These are phyloP conservation scores for Vitis cinerea DNA, from an alignment of 164 flowering plant genomes.

Conservation along the genomic window DNA sequence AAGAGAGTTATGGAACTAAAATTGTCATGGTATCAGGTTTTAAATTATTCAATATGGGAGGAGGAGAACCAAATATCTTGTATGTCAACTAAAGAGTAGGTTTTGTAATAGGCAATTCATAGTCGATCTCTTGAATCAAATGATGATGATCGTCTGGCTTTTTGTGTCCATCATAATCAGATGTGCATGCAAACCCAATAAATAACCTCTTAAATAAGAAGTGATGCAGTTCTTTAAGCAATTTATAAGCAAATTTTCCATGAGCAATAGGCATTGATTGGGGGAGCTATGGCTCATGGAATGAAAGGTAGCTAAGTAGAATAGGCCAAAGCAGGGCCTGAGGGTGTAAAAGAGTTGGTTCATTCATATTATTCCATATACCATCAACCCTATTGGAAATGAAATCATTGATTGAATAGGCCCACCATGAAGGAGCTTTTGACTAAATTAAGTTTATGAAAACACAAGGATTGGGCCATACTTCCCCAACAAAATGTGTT, in stretches of 20 bases:
- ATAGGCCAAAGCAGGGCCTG: too few relatives aligned
- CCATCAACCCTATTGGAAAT: constrained; percentile 89
- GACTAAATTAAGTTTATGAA: constrained; percentile 88
- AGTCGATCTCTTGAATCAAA: constrained; percentile 82
- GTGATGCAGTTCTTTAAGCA: constrained; percentile 68
- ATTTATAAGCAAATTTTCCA: constrained; percentile 77
- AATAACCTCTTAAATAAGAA: constrained; percentile 89
- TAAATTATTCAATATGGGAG: constrained; percentile 54
- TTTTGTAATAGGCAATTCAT: constrained; percentile 60
- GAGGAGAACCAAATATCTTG: constrained; percentile 78
- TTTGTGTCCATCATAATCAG: constrained; percentile 71
- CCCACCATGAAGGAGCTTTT: constrained; percentile 91
- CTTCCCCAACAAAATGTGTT: constrained; percentile 74
- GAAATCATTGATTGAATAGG: constrained; percentile 76
- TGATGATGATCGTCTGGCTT: constrained; percentile 57
- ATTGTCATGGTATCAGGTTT: too few relatives aligned
- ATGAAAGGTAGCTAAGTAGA: too few relatives aligned
- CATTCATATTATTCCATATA: constrained; percentile 99
- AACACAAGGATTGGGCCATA: constrained; percentile 97
- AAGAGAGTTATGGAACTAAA: too few relatives aligned
- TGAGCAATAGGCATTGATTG: constrained; percentile 66
- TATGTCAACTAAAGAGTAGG: constrained; percentile 79
- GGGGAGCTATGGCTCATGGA: too few relatives aligned
- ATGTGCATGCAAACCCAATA: constrained; percentile 88
- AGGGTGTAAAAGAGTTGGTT: constrained; percentile 66